Base-by-base conservation (phyloP, 2,329 filamentous ascomycete species). In the Coniochaeta sp. region DNA sequence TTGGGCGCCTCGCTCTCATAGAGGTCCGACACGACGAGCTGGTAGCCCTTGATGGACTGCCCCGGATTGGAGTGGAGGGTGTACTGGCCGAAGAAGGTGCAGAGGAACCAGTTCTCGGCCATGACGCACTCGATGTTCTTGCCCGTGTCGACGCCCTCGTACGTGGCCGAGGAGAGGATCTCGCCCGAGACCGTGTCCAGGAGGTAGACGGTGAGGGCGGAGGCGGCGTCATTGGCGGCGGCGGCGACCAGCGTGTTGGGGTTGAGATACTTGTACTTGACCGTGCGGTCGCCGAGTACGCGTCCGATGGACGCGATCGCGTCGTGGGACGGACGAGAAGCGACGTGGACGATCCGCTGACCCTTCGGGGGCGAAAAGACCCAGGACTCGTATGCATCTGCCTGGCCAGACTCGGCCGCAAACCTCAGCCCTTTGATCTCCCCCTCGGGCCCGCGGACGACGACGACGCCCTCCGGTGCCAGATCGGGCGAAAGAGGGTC, bases 191-290 rank as follows among this genome's bases (percentile, higher is more conserved):
- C 82, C 2, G 90, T 90, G 70, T 99, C 93, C 16, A 99, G 73
- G 12, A 98, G 80, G 68, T 93, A 92, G 63, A 96, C 80, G 0
- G 86, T 87, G 8, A 91, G 84, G 1, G 81, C 81, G 3, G 78
- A 81, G 2, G 80, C 69, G 12, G 78, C 76, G 24, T 88, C 81
- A 36, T 88, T 81, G 2, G 87, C 76, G 1, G 90, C 81, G 1
- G 89, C 90, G 54, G 96, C 80, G 0, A 98, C 81, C 2, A 92
- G 80, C 7, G 91, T 83, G 74, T 96, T 97, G 0, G 90, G 86
- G 75, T 96, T 96, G 44, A 99, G 78, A 71, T 98, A 98, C 76
- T 99, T 99, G 84, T 99, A 99, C 64, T 93, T 84, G 55, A 99
- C 95, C n/a, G 87, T 88, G 50, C 95, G 86, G 69, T 99, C 89